Conservation (phyloP, 768 basidiomycete species). For the Hemileccinum impolitum region DNA sequence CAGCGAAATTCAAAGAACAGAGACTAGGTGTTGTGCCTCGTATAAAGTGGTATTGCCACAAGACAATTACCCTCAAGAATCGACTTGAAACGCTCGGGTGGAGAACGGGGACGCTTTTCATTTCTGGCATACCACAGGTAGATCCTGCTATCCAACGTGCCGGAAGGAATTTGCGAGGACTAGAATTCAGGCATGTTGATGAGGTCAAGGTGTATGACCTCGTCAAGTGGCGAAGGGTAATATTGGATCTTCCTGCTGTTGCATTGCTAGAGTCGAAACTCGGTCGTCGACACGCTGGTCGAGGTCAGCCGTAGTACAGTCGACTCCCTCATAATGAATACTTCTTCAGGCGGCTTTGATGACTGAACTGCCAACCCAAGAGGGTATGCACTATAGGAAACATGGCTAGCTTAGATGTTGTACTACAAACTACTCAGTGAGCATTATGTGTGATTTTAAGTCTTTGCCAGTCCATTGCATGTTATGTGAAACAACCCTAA, state of each 20-base stretch:
- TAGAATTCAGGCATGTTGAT: slow-evolving; percentile 59
- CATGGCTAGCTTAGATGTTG: too few species aligned
- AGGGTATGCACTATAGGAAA: too few species aligned
- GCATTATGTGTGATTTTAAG: too few species aligned
- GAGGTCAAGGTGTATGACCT: slow-evolving; percentile 80
- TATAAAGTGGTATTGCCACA: slow-evolving; percentile 67
- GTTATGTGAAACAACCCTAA: too few species aligned
- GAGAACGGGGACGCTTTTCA: slow-evolving; percentile 66
- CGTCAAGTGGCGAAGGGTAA: slow-evolving; percentile 76
- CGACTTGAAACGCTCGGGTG: slow-evolving; percentile 64
- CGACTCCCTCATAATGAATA: too few species aligned
- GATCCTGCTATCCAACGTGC: slow-evolving; percentile 57
- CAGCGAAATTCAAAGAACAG: slow-evolving; percentile 73
- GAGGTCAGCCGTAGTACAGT: not conserved
- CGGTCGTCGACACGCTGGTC: slow-evolving; percentile 34
- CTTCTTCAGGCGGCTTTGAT: too few species aligned
- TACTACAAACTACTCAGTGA: too few species aligned
- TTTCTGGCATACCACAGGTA: slow-evolving; percentile 59
- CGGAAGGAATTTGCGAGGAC: slow-evolving; percentile 66
- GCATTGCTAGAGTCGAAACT: slow-evolving; percentile 69
- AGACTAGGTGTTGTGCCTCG: slow-evolving; percentile 71
- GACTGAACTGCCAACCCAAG: too few species aligned
- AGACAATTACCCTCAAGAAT: slow-evolving; percentile 64
- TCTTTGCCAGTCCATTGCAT: too few species aligned
- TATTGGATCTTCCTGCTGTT: slow-evolving; percentile 82